Evolutionary conservation across 2,329 filamentous ascomycete genomes (phyloP), one percentile per base, ranked within the genome.

Genomic region (Rutstroemia sp.): DNA sequence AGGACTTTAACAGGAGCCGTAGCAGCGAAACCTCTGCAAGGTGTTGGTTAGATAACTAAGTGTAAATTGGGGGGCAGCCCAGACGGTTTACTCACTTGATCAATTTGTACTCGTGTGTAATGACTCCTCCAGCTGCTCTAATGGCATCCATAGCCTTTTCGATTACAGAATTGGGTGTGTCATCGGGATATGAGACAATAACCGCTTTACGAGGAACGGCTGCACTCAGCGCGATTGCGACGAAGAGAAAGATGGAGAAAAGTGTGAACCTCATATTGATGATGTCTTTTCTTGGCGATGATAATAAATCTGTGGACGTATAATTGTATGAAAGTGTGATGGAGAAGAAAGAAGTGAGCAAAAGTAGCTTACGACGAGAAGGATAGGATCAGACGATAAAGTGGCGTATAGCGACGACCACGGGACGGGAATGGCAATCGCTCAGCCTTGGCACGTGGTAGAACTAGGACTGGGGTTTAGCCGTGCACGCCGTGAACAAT

Each of bases 81-180:
- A 42, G 23, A 14, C 8, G 14, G 37, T 34, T 10, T 2, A 59
- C 84, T 69, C 79, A 90, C 86, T 83, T 81, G 71, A 86, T 81
- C 57, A 85, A 69, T 48, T 75, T 74, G 71, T 90, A 94, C 67
- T 86, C 81, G 74, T 95, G 90, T 21, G 87, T 94, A 65, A 96
- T 90, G 50, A 81, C 73, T 41, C 89, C 90, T 50, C 88, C 88
- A 41, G 84, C 85, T 47, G 84, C 76, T 52, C 77, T 72, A 65
- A 96, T 85, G 2, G 82, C 80, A 44, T 86, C 73, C 76, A 87
- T 94, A 46, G 89, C 90, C 56, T 87, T 72, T 21, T 83, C 74
- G 34, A 96, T 71, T 38, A 95, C 75, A 38, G 76, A 78, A 61
- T 86, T 75, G 19, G 90, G 86, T 2, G 74, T 65, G 84, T 82